These are phyloP conservation scores for Tilletia walkeri DNA, from an alignment of 1,284 basidiomycete species.

Conservation along the genomic window DNA sequence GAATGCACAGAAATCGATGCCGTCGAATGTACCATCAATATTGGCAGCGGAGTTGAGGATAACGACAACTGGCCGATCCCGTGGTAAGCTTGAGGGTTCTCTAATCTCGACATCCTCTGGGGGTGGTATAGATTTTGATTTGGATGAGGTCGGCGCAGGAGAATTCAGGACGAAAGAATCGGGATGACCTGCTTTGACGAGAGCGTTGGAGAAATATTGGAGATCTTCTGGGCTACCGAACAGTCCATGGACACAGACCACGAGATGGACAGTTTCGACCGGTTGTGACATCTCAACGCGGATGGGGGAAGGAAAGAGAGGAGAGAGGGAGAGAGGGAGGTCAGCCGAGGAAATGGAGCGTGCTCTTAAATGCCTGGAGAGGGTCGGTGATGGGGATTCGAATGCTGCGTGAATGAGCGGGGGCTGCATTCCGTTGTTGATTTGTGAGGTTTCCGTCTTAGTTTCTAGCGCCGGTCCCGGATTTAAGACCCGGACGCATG, in stretches of 20 bases:
- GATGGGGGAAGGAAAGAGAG: too few relatives aligned
- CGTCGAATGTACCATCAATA: constrained; percentile 69
- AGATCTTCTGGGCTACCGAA: constrained; percentile 5
- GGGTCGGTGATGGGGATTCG: too few relatives aligned
- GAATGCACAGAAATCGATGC: constrained; percentile 72
- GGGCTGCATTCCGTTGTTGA: too few relatives aligned
- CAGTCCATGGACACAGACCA: constrained; percentile 6
- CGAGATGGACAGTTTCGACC: background rate
- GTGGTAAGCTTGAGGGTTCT: background rate
- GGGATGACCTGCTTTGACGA: background rate
- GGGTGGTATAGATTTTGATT: background rate
- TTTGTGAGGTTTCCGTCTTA: too few relatives aligned
- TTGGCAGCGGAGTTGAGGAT: constrained; percentile 64
- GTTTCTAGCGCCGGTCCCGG: too few relatives aligned
- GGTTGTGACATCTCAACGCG: background rate
- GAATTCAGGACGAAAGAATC: background rate
- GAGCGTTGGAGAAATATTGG: background rate
- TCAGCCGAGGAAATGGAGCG: too few relatives aligned
- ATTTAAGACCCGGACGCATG: too few relatives aligned
- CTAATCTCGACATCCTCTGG: background rate
- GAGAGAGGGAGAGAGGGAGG: too few relatives aligned
- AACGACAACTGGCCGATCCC: constrained; percentile 55
- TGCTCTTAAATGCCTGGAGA: too few relatives aligned
- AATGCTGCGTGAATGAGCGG: too few relatives aligned
- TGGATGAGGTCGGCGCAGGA: background rate